A percentile compares a stretch with the other conserved stretches of the same genome.
Conservation (phyloP, 306 rosid species). For the Hippophae gyantsensis region DNA sequence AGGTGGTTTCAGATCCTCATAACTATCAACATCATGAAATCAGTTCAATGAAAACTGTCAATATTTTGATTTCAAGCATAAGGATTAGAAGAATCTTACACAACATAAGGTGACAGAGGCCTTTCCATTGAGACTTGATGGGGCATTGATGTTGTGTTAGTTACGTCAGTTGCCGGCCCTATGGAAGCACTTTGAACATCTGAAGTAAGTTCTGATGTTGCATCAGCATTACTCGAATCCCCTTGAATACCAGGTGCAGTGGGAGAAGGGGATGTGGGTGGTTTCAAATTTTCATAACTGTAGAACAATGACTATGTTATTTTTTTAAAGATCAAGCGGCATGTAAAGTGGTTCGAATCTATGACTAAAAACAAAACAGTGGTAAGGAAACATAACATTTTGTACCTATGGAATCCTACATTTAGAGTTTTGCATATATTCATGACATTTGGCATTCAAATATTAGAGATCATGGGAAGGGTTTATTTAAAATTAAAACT, state of each 20-base stretch:
- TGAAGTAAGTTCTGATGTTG: slow-evolving; percentile 21
- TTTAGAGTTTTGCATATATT: too few species aligned
- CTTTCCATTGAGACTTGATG: slow-evolving; percentile 11
- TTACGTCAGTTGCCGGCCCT: slow-evolving; percentile 12
- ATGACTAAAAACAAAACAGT: neutral
- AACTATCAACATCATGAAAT: slow-evolving; percentile 22
- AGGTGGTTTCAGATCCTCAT: slow-evolving; percentile 58
- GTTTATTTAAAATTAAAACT: too few species aligned
- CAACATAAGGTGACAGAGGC: slow-evolving; percentile 53
- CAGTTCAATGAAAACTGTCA: slow-evolving; percentile 1
- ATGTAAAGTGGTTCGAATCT: neutral
- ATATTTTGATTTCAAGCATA: slow-evolving; percentile 1
- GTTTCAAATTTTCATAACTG: slow-evolving; percentile 46
- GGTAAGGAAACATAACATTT: too few species aligned
- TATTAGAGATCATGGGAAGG: too few species aligned
- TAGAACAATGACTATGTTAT: slow-evolving; percentile 9
- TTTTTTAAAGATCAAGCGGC: neutral
- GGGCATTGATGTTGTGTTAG: slow-evolving; percentile 29
- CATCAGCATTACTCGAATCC: slow-evolving; percentile 11
- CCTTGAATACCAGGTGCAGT: slow-evolving; percentile 24
- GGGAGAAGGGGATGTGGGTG: slow-evolving; percentile 40
- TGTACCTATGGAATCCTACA: too few species aligned
- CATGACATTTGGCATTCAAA: too few species aligned
- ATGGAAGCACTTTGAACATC: slow-evolving; percentile 18
- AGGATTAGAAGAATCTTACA: slow-evolving; percentile 27